Percentiles rank a stretch among this genome's conserved stretches.
These are phyloP conservation scores for Nothopassalora personata DNA, from an alignment of 2,329 filamentous ascomycete genomes.

Conservation along the genomic window DNA sequence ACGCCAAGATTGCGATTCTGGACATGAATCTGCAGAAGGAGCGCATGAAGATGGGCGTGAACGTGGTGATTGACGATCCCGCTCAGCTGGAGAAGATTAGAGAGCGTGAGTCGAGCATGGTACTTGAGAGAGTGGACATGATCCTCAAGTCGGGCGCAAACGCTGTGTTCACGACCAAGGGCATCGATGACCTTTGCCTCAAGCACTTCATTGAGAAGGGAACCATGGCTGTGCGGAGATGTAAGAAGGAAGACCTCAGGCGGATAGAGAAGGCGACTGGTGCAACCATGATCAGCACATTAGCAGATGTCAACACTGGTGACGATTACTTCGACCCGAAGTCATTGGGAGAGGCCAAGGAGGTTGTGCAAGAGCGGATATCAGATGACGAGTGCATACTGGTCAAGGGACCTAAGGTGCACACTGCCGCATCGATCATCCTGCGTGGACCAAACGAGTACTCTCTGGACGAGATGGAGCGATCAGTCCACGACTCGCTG, in stretches of 20 bases:
- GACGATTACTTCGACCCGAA: constrained; percentile 94
- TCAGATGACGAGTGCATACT: constrained; percentile 98
- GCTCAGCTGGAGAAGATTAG: constrained; percentile 97
- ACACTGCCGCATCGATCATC: constrained; percentile 91
- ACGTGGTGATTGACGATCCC: constrained; percentile 96
- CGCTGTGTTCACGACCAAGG: constrained; percentile 94
- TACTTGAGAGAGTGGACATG: constrained; percentile 91
- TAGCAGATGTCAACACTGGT: constrained; percentile 86
- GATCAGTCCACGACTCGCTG: constrained; percentile 92
- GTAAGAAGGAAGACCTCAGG: constrained; percentile 96
- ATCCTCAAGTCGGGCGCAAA: constrained; percentile 97
- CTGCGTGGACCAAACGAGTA: constrained; percentile 94
- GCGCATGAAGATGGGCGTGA: constrained; percentile 97
- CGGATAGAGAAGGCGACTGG: constrained; percentile 95
- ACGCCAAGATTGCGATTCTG: constrained; percentile 93
- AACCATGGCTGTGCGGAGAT: constrained; percentile 90
- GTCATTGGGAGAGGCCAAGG: constrained; percentile 84
- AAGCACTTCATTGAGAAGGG: constrained; percentile 94
- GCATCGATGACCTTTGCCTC: constrained; percentile 91
- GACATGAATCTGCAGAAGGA: constrained; percentile 99
- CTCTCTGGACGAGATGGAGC: constrained; percentile 97
- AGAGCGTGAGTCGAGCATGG: constrained; percentile 84
- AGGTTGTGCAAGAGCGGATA: constrained; percentile 96
- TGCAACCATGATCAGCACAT: constrained; percentile 82
- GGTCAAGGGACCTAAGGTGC: constrained; percentile 89